A percentile compares a stretch with the other conserved stretches of the same genome.
Conservation (phyloP, 139 green algal genomes). For the Micractinium sp. region DNA sequence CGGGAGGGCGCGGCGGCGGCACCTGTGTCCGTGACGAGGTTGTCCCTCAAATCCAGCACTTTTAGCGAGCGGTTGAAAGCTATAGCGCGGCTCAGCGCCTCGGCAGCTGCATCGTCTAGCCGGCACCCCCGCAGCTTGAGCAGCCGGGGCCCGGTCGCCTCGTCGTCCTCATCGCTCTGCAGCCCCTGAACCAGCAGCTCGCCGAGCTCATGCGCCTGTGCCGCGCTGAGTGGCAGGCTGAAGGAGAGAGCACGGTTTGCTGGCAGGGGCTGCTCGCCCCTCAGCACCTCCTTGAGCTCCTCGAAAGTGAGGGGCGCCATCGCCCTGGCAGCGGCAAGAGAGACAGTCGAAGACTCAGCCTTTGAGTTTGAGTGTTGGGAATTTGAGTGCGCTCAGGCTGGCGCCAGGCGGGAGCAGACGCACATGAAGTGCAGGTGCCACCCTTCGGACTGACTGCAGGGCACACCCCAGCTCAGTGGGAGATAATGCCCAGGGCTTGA, state of each 20-base stretch:
- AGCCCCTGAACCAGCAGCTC: background rate
- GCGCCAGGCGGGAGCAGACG: too few species aligned
- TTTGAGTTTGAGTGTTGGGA: too few species aligned
- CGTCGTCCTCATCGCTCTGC: background rate
- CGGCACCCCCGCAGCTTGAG: constrained; percentile 18
- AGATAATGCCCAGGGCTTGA: too few species aligned
- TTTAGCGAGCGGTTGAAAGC: constrained; percentile 12
- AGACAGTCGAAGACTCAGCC: too few species aligned
- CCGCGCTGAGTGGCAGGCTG: background rate
- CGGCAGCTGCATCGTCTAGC: background rate
- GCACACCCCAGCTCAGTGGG: too few species aligned
- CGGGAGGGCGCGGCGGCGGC: too few species aligned
- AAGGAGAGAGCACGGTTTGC: background rate
- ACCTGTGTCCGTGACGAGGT: background rate
- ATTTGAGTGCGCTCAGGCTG: too few species aligned
- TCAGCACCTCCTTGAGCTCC: background rate
- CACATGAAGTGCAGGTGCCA: too few species aligned
- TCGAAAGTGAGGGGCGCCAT: constrained; percentile 1
- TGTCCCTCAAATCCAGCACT: constrained; percentile 1
- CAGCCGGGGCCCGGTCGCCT: background rate
- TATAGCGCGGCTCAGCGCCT: background rate
- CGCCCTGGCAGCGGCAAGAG: too few species aligned
- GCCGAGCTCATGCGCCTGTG: background rate
- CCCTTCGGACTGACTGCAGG: too few species aligned
- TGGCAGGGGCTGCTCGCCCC: background rate